Conservation (phyloP, 2,329 filamentous ascomycete genomes). For the Helotiales sp. region DNA sequence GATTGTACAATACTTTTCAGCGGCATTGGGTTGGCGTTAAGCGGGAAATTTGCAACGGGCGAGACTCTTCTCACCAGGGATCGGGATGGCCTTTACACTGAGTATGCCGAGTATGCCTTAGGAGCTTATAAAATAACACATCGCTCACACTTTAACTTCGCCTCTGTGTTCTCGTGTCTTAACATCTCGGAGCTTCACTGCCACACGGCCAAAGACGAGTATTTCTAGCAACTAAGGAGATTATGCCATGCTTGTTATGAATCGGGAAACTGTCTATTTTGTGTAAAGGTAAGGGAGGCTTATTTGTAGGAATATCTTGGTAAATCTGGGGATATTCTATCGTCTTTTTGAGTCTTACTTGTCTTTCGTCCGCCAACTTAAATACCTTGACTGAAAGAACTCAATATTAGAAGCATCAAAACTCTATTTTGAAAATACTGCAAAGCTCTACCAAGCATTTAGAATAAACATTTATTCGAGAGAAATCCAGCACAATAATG, state of each 20-base stretch:
- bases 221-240: not conserved
- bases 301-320: no score
- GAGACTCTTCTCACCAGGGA: not conserved
- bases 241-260: no score
- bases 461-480: no score
- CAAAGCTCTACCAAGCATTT: no score
- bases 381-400: no score
- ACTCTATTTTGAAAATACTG: no score
- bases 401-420: no score
- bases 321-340: not conserved
- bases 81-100: not conserved
- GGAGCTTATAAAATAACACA: not conserved
- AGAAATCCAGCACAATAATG: not conserved
- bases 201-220: not conserved
- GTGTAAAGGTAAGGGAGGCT: no score
- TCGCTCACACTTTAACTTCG: not conserved
- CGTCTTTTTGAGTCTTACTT: not conserved
- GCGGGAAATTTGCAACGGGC: not conserved
- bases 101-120: no score
- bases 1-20: constrained; percentile 5
- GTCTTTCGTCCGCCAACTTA: no score
- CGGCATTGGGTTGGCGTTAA: constrained; percentile 9
- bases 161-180: not conserved
- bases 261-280: no score
- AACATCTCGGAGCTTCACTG: not conserved